Conservation (phyloP, 1,139 yeast species). For the Sugiyamaella sp. region DNA sequence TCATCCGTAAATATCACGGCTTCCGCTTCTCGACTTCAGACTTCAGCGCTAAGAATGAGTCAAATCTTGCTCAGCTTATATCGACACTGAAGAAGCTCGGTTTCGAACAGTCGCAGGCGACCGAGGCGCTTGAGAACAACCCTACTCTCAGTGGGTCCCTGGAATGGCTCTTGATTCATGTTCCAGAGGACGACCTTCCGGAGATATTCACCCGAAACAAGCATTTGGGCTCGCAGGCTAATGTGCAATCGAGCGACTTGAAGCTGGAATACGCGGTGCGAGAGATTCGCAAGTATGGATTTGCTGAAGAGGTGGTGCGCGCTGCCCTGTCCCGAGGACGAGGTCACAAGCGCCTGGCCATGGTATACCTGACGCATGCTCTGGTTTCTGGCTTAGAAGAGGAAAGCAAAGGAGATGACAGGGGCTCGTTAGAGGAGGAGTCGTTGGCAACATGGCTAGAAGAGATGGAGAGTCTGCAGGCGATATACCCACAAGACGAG, state of each 20-base stretch:
- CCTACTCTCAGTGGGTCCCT: constrained; percentile 51
- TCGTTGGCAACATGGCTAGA: constrained; percentile 58
- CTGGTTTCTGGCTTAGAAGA: constrained; percentile 38
- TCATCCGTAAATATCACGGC: constrained; percentile 40
- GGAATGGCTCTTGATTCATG: constrained; percentile 83
- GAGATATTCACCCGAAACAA: constrained; percentile 42
- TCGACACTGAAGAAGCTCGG: constrained; percentile 54
- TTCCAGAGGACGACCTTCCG: constrained; percentile 95
- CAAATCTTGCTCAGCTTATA: constrained; percentile 18
- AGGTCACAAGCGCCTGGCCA: constrained; percentile 55
- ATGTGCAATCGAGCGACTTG: constrained; percentile 45
- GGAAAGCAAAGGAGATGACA: not conserved
- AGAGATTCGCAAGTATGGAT: constrained; percentile 66
- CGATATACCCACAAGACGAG: constrained; percentile 47
- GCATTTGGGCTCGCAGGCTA: constrained; percentile 40
- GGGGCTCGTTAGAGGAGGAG: not conserved
- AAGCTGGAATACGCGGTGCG: constrained; percentile 54
- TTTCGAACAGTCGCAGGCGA: constrained; percentile 67
- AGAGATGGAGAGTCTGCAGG: constrained; percentile 70
- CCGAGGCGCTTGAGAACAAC: constrained; percentile 71
- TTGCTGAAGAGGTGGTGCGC: constrained; percentile 64
- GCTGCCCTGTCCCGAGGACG: constrained; percentile 49
- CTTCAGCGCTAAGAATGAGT: constrained; percentile 12
- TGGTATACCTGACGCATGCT: constrained; percentile 46
- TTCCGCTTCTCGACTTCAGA: constrained; percentile 27